Percentiles rank a stretch among this genome's conserved stretches.
These are phyloP conservation scores for Pulveroboletus ravenelii DNA, from an alignment of 768 basidiomycete genomes.

Conservation along the genomic window DNA sequence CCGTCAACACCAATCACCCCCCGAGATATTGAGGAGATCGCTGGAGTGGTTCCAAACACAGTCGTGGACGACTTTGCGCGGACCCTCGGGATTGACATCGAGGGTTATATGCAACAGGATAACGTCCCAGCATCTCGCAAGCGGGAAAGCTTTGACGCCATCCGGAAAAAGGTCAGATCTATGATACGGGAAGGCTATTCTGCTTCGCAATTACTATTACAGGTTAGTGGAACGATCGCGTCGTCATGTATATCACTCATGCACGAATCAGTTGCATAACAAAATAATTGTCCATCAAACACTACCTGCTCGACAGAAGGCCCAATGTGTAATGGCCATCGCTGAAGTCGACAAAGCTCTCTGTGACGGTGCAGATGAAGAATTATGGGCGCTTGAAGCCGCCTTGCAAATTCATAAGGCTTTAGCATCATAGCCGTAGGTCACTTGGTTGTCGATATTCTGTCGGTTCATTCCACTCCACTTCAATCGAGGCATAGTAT, in stretches of 20 bases:
- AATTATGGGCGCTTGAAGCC: slow-evolving; percentile 88
- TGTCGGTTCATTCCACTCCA: neutral
- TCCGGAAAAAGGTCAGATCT: slow-evolving; percentile 68
- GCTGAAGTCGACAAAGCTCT: slow-evolving; percentile 96
- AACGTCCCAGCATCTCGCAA: slow-evolving; percentile 21
- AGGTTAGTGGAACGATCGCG: slow-evolving; percentile 49
- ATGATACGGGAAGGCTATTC: slow-evolving; percentile 89
- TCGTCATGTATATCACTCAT: slow-evolving; percentile 7
- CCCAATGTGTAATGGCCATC: slow-evolving; percentile 73
- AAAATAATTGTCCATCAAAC: slow-evolving; percentile 79
- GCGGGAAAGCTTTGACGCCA: slow-evolving; percentile 47
- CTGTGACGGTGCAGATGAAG: slow-evolving; percentile 96
- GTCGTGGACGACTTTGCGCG: slow-evolving; percentile 67
- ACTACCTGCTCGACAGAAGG: slow-evolving; percentile 76
- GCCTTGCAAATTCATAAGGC: slow-evolving; percentile 74
- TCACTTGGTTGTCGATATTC: neutral
- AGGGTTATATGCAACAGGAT: slow-evolving; percentile 51
- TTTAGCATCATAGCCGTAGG: slow-evolving; percentile 26
- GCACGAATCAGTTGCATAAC: slow-evolving; percentile 72
- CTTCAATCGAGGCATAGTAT: neutral
- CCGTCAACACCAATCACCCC: slow-evolving; percentile 74
- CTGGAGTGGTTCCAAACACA: slow-evolving; percentile 82
- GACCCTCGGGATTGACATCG: slow-evolving; percentile 68
- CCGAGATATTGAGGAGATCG: slow-evolving; percentile 89
- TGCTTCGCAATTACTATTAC: slow-evolving; percentile 80